These are phyloP conservation scores for Schizopora paradoxa DNA, from an alignment of 1,284 basidiomycete species.

Conservation along the genomic window DNA sequence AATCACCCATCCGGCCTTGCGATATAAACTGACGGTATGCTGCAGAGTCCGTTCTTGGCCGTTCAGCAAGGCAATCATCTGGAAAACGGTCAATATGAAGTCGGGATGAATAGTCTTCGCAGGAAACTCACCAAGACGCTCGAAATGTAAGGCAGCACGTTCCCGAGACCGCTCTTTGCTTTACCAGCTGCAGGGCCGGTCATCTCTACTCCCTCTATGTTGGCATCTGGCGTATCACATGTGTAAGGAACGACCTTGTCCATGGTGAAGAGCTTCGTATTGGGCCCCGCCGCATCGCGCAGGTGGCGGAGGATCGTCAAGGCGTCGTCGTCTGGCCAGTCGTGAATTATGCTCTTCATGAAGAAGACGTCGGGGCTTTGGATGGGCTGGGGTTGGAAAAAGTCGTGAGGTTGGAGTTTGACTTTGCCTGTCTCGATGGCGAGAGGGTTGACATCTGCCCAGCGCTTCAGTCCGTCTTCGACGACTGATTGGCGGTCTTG, in stretches of 20 bases:
- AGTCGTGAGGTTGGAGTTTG: conserved; percentile 21
- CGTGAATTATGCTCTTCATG: conserved; percentile 23
- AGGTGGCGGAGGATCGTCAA: conserved; percentile 24
- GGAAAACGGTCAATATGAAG: too few species aligned
- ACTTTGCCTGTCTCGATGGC: conserved; percentile 10
- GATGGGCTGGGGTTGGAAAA: conserved; percentile 24
- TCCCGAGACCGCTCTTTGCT: too few species aligned
- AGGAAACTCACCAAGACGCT: too few species aligned
- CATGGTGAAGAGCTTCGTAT: conserved; percentile 24
- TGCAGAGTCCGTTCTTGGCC: conserved; percentile 1
- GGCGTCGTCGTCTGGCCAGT: conserved; percentile 22
- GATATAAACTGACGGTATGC: conserved; percentile 5
- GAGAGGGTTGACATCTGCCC: too few species aligned
- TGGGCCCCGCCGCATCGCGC: conserved; percentile 20
- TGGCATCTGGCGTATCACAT: conserved; percentile 7
- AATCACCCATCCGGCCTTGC: conserved; percentile 13
- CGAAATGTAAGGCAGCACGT: too few species aligned
- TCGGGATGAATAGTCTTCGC: too few species aligned
- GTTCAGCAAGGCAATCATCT: background rate
- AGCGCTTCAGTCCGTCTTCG: conserved; percentile 15
- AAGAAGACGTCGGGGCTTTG: conserved; percentile 23
- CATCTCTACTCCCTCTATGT: conserved; percentile 5
- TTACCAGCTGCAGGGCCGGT: too few species aligned
- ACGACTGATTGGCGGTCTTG: conserved; percentile 17
- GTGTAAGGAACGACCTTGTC: conserved; percentile 22